Base-by-base conservation (phyloP, 1,284 basidiomycete genomes). In the Fomes fomentarius region DNA sequence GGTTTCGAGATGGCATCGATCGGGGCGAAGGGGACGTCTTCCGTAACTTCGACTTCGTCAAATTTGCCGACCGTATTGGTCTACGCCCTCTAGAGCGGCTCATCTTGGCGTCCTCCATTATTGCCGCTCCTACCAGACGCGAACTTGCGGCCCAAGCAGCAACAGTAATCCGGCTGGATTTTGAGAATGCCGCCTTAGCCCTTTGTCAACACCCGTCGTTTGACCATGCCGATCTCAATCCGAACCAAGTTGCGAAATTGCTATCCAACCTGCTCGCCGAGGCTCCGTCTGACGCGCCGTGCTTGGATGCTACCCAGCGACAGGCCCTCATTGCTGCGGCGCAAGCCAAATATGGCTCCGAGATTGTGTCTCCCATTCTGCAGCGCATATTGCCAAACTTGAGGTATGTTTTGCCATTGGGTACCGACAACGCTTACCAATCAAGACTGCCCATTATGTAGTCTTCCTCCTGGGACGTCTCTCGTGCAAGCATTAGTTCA, bases 1-100 rank as follows among this genome's bases (percentile, higher is more conserved):
- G 91, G 59, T 94, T 94, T 71, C 82, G 89, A 58, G 91, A 94
- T 72, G 91, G 88, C 47, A 82, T 94, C 54, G 89, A 93, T 79
- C 89, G 87, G 66, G 91, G 87, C 47, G 90, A 92, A 66, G 86
- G 87, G 44, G 89, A 93, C 63, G 73, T 84, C 47, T 91, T 92
- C 70, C 83, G 87, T 58, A 79, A 87, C 64, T 92, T 92, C 65
- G 90, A 93, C 78, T 77, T 94, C 50, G 72, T 81, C 58, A 82
- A 89, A 73, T 93, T 93, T 66, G 79, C 82, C 54, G 88, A 93
- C 74, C 83, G 89, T 54, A 75, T 91, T 44, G 86, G 87, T 46
- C 78, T 94, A 33, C 82, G 84, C 41, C 82, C 92, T n/a, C 80
- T 94, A 55, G 93, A 94, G 70, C 80, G 82, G 50, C 76, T 94